phyloP scores from a whole-genome alignment of 2,329 filamentous ascomycete species.

The Ascochyta rabiei region DNA sequence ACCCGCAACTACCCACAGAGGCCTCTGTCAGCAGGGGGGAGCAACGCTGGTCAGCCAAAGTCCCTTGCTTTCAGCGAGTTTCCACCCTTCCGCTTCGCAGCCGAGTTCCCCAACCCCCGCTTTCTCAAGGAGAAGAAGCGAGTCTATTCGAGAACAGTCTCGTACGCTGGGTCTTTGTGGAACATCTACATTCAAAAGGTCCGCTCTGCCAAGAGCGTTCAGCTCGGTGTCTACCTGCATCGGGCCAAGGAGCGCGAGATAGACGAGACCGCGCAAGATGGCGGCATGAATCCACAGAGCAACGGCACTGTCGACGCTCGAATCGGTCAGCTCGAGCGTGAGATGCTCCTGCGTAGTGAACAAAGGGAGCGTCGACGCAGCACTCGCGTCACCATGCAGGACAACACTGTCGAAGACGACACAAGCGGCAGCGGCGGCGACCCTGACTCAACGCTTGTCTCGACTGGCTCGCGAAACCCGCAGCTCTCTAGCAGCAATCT shows the following conservation, averaged over 20 bases:
- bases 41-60: slow-evolving; percentile 44
- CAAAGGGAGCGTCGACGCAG: slow-evolving; percentile 41
- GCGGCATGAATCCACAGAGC: slow-evolving; percentile 46
- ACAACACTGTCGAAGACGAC: slow-evolving; percentile 47
- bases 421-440: slow-evolving; percentile 55
- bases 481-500: slow-evolving; percentile 29
- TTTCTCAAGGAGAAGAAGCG: slow-evolving; percentile 64
- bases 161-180: slow-evolving; percentile 65
- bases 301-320: slow-evolving; percentile 58
- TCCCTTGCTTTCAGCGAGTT: slow-evolving; percentile 59
- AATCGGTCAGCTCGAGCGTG: slow-evolving; percentile 60
- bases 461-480: slow-evolving; percentile 27
- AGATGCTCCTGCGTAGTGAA: slow-evolving; percentile 56
- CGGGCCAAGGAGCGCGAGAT: slow-evolving; percentile 62
- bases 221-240: slow-evolving; percentile 65
- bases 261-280: slow-evolving; percentile 51
- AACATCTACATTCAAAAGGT: slow-evolving; percentile 69
- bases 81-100: slow-evolving; percentile 64
- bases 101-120: slow-evolving; percentile 62
- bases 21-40: slow-evolving; percentile 45
- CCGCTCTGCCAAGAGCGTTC: slow-evolving; percentile 60
- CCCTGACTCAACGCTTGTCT: slow-evolving; percentile 48
- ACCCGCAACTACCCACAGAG: slow-evolving; percentile 37
- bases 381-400: slow-evolving; percentile 28
- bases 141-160: slow-evolving; percentile 64